Conservation (phyloP, 257 asterid species). For the Linderniella brevidens region DNA sequence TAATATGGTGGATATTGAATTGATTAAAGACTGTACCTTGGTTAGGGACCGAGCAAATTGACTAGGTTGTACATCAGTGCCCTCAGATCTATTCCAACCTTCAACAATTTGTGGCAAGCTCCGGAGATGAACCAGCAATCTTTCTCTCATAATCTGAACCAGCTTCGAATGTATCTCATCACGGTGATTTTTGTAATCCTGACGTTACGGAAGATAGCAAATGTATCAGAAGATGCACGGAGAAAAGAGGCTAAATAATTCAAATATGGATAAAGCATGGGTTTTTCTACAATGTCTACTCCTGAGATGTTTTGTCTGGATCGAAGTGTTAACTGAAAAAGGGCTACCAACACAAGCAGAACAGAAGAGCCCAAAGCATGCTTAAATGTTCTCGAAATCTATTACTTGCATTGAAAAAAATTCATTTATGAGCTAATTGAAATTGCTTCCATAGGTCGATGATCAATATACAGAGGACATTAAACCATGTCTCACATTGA, state of each 20-base stretch:
- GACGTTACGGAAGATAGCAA: not conserved
- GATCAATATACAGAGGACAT: too few species aligned
- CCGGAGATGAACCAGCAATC: constrained; percentile 70
- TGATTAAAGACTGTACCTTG: constrained; percentile 33
- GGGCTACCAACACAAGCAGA: too few species aligned
- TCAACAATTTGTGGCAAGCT: constrained; percentile 83
- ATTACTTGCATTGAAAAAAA: too few species aligned
- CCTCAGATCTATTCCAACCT: constrained; percentile 75
- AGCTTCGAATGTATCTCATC: constrained; percentile 95
- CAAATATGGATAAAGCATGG: not conserved
- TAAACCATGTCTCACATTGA: too few species aligned
- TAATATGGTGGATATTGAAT: too few species aligned
- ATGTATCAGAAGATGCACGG: not conserved
- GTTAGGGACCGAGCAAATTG: constrained; percentile 81
- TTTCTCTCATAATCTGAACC: constrained; percentile 95
- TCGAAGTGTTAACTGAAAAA: too few species aligned
- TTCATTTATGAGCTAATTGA: too few species aligned
- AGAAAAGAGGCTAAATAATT: not conserved
- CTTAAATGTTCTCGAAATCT: too few species aligned
- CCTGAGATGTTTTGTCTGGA: too few species aligned
- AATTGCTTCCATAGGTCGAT: not conserved
- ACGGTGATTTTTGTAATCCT: constrained; percentile 85
- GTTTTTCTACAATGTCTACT: not conserved
- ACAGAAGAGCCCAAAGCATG: too few species aligned
- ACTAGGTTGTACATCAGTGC: constrained; percentile 72